Percentiles rank a stretch among this genome's conserved stretches.
These are phyloP conservation scores for Paramecium primaurelia DNA, from an alignment of 73 alveolate genomes.

Conservation along the genomic window DNA sequence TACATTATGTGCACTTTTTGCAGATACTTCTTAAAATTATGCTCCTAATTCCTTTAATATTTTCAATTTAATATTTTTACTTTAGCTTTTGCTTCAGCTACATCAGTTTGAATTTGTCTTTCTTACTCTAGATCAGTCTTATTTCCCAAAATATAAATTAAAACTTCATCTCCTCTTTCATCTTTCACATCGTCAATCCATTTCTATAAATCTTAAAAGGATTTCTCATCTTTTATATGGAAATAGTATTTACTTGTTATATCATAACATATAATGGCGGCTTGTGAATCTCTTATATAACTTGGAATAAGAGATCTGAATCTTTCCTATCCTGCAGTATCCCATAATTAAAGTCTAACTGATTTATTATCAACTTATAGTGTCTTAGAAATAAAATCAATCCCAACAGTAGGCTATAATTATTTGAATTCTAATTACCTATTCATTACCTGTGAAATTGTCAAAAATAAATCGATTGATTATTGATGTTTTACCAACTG, in stretches of 20 bases:
- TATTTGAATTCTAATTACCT: constrained; percentile 23
- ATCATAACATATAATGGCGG: constrained; percentile 4
- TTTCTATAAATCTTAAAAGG: constrained; percentile 32
- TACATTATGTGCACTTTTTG: constrained; percentile 56
- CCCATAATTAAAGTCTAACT: constrained; percentile 71
- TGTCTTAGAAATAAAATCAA: background rate
- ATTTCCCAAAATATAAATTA: constrained; percentile 59
- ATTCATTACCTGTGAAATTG: constrained; percentile 67
- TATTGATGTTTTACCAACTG: constrained; percentile 91
- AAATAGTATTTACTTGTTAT: background rate
- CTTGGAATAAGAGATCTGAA: constrained; percentile 32
- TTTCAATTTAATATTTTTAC: background rate
- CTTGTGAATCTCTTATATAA: background rate
- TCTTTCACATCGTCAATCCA: constrained; percentile 64
- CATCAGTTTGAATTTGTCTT: background rate
- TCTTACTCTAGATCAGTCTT: constrained; percentile 53
- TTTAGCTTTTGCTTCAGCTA: constrained; percentile 38
- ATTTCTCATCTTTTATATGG: constrained; percentile 14
- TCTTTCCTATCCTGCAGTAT: constrained; percentile 61
- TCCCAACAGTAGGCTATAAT: constrained; percentile 6
- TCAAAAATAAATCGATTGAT: constrained; percentile 86
- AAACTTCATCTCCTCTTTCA: constrained; percentile 62
- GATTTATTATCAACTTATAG: background rate
- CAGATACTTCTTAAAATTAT: constrained; percentile 53
- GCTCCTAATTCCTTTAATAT: constrained; percentile 54